Evolutionary conservation across 2,329 filamentous ascomycete genomes (phyloP).

Genomic region (Lecanoromycetidae sp.): DNA sequence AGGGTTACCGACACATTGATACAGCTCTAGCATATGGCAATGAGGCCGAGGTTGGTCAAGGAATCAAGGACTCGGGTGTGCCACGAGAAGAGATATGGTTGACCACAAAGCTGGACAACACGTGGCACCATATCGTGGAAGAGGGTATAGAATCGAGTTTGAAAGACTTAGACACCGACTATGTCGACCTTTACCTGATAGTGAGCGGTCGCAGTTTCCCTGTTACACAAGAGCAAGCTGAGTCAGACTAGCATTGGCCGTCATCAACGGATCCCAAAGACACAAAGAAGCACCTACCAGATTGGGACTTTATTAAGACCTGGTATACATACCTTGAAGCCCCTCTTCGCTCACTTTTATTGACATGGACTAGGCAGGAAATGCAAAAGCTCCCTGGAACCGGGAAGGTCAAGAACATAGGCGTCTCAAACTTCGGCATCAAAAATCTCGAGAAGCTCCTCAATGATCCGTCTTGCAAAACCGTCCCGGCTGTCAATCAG

Average conservation of each 20-base stretch:
- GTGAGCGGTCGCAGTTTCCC: neutral
- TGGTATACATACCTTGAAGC: constrained; percentile 28
- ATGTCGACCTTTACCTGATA: constrained; percentile 59
- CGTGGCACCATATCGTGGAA: constrained; percentile 22
- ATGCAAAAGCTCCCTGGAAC: constrained; percentile 33
- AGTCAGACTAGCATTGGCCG: constrained; percentile 43
- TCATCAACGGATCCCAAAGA: constrained; percentile 40
- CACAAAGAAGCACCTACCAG: constrained; percentile 35
- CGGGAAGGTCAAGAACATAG: constrained; percentile 39
- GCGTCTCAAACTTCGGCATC: constrained; percentile 40
- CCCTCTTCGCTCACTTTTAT: neutral
- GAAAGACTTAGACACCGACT: constrained; percentile 51
- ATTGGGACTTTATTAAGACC: constrained; percentile 30
- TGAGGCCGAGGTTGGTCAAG: constrained; percentile 69
- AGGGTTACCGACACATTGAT: constrained; percentile 45
- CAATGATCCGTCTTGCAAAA: constrained; percentile 37
- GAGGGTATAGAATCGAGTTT: constrained; percentile 42
- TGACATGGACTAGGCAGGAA: constrained; percentile 34
- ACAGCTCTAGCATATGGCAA: constrained; percentile 68
- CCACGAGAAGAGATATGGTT: constrained; percentile 54
- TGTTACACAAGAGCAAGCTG: neutral
- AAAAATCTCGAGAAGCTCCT: constrained; percentile 37
- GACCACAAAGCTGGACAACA: constrained; percentile 74
- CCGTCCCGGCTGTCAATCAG: constrained; percentile 39
- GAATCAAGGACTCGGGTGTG: constrained; percentile 52